Evolutionary conservation across 2,329 filamentous ascomycete genomes (phyloP).

Genomic region (Aspergillus felis): DNA sequence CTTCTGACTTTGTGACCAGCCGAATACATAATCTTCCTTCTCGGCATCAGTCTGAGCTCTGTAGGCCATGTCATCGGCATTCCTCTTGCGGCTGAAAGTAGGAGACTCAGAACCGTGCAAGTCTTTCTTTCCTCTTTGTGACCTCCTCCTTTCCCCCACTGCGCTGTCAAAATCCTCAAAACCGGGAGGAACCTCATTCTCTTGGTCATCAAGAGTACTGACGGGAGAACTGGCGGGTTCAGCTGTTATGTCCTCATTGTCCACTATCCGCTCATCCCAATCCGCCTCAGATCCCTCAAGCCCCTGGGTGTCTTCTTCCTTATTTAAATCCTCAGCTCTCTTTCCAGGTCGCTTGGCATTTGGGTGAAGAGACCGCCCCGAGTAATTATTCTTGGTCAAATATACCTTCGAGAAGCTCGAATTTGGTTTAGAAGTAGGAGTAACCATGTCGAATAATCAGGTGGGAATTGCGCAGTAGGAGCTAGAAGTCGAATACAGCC

Average conservation of each 20-base stretch:
- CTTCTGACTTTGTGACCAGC: constrained; percentile 10
- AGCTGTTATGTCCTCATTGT: background rate
- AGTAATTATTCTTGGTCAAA: background rate
- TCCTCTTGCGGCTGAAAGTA: constrained; percentile 12
- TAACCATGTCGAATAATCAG: background rate
- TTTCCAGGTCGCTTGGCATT: background rate
- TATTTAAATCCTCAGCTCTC: background rate
- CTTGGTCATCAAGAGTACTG: background rate
- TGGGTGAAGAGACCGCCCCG: background rate
- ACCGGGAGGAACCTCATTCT: background rate
- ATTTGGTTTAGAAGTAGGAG: background rate
- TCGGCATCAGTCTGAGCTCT: constrained; percentile 3
- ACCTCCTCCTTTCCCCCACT: background rate
- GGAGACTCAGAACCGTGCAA: constrained; percentile 5
- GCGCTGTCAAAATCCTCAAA: background rate
- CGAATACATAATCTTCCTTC: constrained; percentile 2
- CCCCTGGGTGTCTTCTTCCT: background rate
- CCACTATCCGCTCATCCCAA: background rate
- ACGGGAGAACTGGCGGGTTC: background rate
- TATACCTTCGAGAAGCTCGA: background rate
- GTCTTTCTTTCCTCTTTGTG: constrained; percentile 1
- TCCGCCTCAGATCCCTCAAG: background rate
- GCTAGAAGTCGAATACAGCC: background rate
- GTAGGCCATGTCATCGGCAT: constrained; percentile 5
- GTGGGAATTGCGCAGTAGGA: background rate